Conservation (phyloP, 192 early-diverging fungal genomes). For the Backusella tarrabulga region DNA sequence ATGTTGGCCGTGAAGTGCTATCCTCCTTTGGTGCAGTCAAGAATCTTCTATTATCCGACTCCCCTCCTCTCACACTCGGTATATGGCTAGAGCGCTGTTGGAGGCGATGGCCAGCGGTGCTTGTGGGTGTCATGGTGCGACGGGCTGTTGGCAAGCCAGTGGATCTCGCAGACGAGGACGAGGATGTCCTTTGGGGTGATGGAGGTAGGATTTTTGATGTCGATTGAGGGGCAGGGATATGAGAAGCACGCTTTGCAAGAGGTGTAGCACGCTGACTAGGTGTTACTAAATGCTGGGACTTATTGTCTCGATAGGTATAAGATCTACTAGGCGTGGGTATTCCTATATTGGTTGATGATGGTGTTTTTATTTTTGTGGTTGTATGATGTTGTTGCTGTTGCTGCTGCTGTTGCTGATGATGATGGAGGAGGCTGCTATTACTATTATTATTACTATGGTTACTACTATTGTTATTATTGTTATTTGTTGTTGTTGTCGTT, state of each 20-base stretch:
- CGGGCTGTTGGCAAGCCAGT: conserved; percentile 5
- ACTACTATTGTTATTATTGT: neutral
- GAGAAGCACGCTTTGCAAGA: conserved; percentile 25
- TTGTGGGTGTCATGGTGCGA: neutral
- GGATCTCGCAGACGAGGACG: conserved; percentile 6
- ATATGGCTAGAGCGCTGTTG: conserved; percentile 25
- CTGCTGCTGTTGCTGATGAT: neutral
- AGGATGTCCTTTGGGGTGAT: neutral
- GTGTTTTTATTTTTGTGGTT: neutral
- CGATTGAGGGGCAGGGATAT: conserved; percentile 32
- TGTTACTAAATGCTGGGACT: neutral
- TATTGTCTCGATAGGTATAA: neutral
- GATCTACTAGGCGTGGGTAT: conserved; percentile 15
- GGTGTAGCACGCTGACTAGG: neutral
- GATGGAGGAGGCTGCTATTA: neutral
- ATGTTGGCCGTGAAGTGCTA: neutral
- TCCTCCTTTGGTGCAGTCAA: neutral
- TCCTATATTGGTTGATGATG: conserved; percentile 7
- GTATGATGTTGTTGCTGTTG: neutral
- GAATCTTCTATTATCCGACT: neutral
- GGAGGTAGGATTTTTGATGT: neutral
- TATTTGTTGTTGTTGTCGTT: neutral
- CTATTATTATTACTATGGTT: neutral
- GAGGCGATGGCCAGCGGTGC: neutral
- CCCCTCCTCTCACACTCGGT: conserved; percentile 12